Evolutionary conservation across 768 basidiomycete species (phyloP).

Genomic region (Collybia nuda): DNA sequence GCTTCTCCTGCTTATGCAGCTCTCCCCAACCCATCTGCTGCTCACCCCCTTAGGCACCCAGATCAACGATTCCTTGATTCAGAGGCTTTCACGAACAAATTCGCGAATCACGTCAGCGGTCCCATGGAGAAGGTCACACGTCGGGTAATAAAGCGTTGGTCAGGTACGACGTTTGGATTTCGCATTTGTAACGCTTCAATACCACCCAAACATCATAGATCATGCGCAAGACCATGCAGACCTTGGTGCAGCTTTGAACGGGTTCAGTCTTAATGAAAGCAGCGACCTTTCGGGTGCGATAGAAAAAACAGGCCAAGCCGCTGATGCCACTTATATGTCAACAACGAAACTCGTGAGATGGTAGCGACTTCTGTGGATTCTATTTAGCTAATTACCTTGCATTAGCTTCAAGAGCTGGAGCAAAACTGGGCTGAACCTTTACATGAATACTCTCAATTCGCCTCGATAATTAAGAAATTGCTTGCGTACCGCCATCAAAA

Average conservation of each 20-base stretch:
- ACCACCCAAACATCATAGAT: constrained; percentile 40
- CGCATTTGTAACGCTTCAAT: constrained; percentile 4
- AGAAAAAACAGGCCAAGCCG: constrained; percentile 96
- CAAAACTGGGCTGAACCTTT: constrained; percentile 94
- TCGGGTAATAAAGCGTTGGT: constrained; percentile 91
- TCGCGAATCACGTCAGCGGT: constrained; percentile 86
- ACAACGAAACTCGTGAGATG: constrained; percentile 80
- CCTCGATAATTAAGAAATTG: constrained; percentile 89
- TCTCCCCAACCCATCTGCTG: constrained; percentile 86
- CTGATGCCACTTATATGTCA: constrained; percentile 91
- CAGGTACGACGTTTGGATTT: constrained; percentile 51
- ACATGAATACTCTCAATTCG: constrained; percentile 95
- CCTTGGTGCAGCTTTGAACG: constrained; percentile 88
- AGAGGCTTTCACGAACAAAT: constrained; percentile 94
- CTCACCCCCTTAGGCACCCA: constrained; percentile 86
- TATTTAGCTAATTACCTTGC: constrained; percentile 8
- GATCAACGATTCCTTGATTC: constrained; percentile 97
- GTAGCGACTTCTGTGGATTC: background rate
- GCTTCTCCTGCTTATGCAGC: constrained; percentile 75
- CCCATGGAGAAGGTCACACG: constrained; percentile 97
- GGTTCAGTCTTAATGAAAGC: constrained; percentile 86
- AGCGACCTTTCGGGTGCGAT: constrained; percentile 76
- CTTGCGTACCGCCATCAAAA: constrained; percentile 96
- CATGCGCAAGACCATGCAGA: constrained; percentile 86
- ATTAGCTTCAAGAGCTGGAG: constrained; percentile 89